Evolutionary conservation across 2,329 filamentous ascomycete species (phyloP).

Genomic region (Colletotrichum sp.): DNA sequence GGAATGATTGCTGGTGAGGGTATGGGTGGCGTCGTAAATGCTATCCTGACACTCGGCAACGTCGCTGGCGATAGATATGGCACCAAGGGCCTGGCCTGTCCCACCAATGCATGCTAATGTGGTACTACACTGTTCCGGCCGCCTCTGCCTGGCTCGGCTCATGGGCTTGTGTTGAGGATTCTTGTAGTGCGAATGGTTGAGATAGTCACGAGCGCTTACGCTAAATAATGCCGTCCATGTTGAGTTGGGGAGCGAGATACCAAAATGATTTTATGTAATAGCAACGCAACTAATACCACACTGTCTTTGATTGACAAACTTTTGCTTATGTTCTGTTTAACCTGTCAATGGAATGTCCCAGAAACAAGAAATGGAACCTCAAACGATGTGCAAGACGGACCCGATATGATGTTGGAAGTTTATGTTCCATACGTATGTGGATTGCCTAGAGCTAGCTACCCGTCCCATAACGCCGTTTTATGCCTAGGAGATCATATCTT

Average conservation of each 20-base stretch:
- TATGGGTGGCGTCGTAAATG: slow-evolving; percentile 61
- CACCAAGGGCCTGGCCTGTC: slow-evolving; percentile 34
- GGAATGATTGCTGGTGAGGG: slow-evolving; percentile 69
- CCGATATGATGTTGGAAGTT: background rate
- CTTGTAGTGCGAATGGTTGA: background rate
- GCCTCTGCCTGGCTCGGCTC: background rate
- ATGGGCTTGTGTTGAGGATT: accelerated
- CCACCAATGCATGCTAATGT: slow-evolving; percentile 29
- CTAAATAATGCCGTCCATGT: background rate
- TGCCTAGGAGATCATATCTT: background rate
- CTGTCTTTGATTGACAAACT: background rate
- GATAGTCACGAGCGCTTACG: background rate
- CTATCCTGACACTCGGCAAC: slow-evolving; percentile 33
- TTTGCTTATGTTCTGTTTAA: background rate
- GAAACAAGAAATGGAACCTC: background rate
- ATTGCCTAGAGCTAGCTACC: background rate
- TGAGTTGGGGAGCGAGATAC: background rate
- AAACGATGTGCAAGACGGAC: background rate
- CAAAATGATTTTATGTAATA: background rate
- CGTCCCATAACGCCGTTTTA: background rate
- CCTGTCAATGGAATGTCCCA: background rate
- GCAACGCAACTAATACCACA: accelerated
- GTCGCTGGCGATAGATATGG: slow-evolving; percentile 36
- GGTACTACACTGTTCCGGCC: background rate
- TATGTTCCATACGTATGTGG: background rate